These are phyloP conservation scores for Teratosphaeria destructans DNA, from an alignment of 2,329 filamentous ascomycete species.

Conservation along the genomic window DNA sequence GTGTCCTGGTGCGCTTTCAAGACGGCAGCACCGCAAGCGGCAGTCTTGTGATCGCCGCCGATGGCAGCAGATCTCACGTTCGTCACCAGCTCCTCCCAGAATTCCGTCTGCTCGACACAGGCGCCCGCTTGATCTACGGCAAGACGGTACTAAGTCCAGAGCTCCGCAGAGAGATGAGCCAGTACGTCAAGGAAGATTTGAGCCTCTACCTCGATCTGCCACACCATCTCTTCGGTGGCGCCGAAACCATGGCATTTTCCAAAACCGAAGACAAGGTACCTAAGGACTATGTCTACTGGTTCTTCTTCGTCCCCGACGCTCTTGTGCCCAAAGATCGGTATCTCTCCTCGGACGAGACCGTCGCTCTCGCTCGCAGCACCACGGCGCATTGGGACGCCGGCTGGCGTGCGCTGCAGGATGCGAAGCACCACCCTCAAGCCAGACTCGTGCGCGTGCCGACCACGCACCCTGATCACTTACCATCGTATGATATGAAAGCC, in stretches of 20 bases:
- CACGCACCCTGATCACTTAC: not conserved
- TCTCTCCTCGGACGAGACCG: not conserved
- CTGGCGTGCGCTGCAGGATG: not conserved
- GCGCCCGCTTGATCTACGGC: not conserved
- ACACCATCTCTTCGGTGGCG: not conserved
- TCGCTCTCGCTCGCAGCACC: not conserved
- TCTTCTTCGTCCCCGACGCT: not conserved
- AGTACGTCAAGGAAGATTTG: not conserved
- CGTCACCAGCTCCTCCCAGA: not conserved
- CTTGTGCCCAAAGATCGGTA: not conserved
- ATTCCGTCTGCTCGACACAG: not conserved
- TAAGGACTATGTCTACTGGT: not conserved
- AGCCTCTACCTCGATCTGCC: not conserved
- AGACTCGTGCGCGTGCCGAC: not conserved
- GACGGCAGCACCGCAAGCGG: not conserved
- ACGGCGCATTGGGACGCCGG: not conserved
- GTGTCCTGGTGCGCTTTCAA: not conserved
- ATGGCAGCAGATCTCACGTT: not conserved
- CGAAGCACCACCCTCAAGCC: not conserved
- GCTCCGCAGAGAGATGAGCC: not conserved
- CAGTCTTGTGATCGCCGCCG: not conserved
- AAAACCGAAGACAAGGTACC: not conserved
- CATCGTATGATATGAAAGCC: not conserved
- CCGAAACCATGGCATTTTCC: not conserved
- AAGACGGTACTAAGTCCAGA: not conserved